Conservation (phyloP, 768 basidiomycete species). For the Suillus lakei region DNA sequence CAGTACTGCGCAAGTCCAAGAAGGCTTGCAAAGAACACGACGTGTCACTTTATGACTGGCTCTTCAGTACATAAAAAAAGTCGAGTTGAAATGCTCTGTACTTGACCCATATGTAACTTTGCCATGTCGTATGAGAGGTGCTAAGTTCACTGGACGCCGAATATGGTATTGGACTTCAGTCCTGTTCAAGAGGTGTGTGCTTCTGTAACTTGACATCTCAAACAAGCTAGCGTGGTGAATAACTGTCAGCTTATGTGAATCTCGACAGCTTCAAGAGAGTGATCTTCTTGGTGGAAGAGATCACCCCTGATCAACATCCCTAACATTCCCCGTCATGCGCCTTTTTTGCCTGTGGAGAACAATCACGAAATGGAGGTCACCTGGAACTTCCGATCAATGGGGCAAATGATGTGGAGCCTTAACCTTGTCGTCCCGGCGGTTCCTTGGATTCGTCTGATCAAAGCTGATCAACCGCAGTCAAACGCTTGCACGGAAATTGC, state of each 20-base stretch:
- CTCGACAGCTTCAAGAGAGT: neutral
- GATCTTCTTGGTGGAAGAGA: neutral
- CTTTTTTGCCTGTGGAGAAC: constrained; percentile 8
- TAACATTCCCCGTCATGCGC: neutral
- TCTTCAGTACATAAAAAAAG: neutral
- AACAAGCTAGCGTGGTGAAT: neutral
- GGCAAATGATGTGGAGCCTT: neutral
- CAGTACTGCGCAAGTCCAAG: neutral
- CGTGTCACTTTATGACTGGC: no score
- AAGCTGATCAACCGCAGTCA: constrained; percentile 1
- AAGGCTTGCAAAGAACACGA: neutral
- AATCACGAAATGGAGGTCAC: neutral
- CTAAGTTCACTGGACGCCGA: neutral
- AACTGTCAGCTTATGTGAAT: neutral
- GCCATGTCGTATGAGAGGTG: neutral
- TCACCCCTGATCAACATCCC: constrained; percentile 1
- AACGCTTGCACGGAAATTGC: neutral
- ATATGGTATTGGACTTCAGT: neutral
- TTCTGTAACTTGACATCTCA: neutral
- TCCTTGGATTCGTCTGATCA: neutral
- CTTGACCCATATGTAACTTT: neutral
- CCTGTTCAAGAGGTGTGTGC: neutral
- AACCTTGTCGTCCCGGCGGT: neutral
- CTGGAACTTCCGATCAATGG: neutral
- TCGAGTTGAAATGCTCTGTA: neutral